Evolutionary conservation across 78 protist species (phyloP).

Genomic region (Isochrysis galbana): DNA sequence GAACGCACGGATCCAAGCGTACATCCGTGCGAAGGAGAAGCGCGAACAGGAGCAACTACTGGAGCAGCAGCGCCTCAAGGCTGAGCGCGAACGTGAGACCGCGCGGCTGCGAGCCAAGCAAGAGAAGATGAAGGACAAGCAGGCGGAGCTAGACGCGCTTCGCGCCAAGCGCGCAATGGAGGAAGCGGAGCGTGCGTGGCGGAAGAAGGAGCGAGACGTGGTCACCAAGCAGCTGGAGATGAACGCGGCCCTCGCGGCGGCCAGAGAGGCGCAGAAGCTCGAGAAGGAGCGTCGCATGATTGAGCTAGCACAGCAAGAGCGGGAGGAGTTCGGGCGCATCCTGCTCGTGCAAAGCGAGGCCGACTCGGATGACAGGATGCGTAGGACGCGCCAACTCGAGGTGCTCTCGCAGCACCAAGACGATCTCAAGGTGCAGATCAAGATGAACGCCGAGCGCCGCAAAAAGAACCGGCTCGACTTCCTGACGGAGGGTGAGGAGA

Average conservation of each 20-base stretch:
- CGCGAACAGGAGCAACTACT: not conserved
- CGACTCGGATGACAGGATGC: not conserved
- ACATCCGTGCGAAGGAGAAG: not conserved
- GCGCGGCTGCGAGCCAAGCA: constrained; percentile 63
- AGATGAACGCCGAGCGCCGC: not conserved
- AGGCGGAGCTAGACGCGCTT: constrained; percentile 62
- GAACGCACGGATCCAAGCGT: not conserved
- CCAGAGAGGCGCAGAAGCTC: constrained; percentile 40
- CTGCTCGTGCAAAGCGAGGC: constrained; percentile 22
- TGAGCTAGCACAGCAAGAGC: constrained; percentile 41
- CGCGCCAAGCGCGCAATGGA: constrained; percentile 65
- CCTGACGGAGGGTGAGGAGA: not conserved
- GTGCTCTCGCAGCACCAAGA: not conserved
- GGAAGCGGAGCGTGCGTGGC: constrained; percentile 49
- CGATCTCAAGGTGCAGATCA: constrained; percentile 33
- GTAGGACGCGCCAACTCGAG: not conserved
- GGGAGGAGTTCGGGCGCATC: constrained; percentile 49
- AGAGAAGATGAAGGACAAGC: constrained; percentile 64
- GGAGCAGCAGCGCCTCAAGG: not conserved
- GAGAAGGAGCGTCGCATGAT: constrained; percentile 46
- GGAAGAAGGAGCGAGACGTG: constrained; percentile 37
- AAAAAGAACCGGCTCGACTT: not conserved
- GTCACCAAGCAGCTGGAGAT: not conserved
- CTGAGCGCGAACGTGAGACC: constrained; percentile 53
- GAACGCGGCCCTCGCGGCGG: constrained; percentile 27